These are phyloP conservation scores for Cercospora berteroae DNA, from an alignment of 2,329 filamentous ascomycete genomes.

Conservation along the genomic window DNA sequence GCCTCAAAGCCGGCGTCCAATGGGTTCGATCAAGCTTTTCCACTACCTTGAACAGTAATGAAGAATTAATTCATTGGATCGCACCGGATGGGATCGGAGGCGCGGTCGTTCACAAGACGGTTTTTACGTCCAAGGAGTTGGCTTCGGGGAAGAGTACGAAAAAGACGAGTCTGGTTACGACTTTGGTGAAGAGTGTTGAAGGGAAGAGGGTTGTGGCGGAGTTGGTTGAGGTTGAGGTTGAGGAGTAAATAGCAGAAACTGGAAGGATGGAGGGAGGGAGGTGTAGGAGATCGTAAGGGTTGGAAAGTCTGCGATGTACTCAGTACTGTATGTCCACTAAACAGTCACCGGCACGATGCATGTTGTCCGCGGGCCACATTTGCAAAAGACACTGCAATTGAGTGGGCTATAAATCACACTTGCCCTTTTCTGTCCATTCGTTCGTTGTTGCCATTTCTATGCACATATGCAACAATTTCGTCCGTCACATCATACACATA, in stretches of 20 bases:
- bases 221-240: background rate
- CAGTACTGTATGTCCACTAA: no score
- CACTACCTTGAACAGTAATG: background rate
- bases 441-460: background rate
- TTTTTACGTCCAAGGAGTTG: background rate
- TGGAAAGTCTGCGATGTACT: background rate
- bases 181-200: background rate
- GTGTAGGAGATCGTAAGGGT: background rate
- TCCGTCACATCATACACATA: conserved; percentile 6
- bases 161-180: background rate
- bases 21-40: background rate
- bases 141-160: background rate
- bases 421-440: background rate
- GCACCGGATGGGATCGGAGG: background rate
- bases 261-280: background rate
- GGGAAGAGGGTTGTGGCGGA: background rate
- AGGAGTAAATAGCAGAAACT: background rate
- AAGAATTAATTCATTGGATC: background rate
- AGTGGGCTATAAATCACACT: background rate
- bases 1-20: background rate
- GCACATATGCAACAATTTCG: background rate
- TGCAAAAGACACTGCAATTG: background rate
- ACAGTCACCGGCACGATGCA: no score
- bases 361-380: background rate
- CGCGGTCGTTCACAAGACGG: background rate